These are phyloP conservation scores for Tolypocladium tundrense DNA, from an alignment of 2,329 filamentous ascomycete genomes.

Conservation along the genomic window DNA sequence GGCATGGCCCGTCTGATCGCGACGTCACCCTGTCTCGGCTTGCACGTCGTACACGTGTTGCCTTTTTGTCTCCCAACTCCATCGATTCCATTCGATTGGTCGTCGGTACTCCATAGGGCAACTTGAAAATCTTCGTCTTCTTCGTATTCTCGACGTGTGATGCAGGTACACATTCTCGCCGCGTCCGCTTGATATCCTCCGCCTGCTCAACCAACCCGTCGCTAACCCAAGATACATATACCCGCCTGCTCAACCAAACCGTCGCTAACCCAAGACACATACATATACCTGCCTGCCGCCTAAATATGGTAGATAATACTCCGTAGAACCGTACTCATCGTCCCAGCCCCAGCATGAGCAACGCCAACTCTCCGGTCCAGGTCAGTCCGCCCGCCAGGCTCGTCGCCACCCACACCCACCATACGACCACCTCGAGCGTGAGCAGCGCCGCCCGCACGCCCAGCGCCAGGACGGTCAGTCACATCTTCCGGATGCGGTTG, in stretches of 20 bases:
- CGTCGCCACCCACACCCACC: constrained; percentile 18
- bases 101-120: not conserved
- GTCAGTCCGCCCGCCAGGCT: constrained; percentile 12
- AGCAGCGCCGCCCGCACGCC: constrained; percentile 17
- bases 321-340: not conserved
- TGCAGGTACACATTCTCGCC: not conserved
- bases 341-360: constrained; percentile 12
- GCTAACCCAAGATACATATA: not conserved
- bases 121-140: not conserved
- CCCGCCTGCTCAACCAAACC: not conserved
- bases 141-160: not conserved
- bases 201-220: not conserved
- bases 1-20: not conserved
- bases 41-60: not conserved
- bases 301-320: not conserved
- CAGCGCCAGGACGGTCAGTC: constrained; percentile 20
- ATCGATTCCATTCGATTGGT: not conserved
- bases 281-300: not conserved
- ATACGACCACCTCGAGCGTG: constrained; percentile 17
- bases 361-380: constrained; percentile 17
- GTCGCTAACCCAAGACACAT: not conserved
- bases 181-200: not conserved
- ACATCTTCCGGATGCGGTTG: constrained; percentile 58
- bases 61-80: not conserved
- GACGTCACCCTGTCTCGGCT: not conserved